A percentile compares a stretch with the other conserved stretches of the same genome.
Conservation (phyloP, 495 filamentous ascomycete species). For the Neurospora pannonica region DNA sequence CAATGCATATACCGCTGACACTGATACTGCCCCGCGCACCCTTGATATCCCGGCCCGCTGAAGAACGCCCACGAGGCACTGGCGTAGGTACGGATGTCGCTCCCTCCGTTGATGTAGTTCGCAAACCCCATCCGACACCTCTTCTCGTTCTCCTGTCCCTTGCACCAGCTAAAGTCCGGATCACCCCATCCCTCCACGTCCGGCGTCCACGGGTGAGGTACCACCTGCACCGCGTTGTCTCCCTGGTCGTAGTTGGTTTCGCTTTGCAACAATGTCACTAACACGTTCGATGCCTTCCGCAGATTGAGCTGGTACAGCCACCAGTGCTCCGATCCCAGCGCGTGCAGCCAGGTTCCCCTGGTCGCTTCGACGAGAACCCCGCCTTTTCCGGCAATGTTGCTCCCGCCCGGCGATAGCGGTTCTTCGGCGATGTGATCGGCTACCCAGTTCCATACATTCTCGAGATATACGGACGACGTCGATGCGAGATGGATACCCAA, state of each 20-base stretch:
- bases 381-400: constrained; percentile 29
- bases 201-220: constrained; percentile 41
- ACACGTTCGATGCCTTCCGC: constrained; percentile 60
- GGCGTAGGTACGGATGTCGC: constrained; percentile 46
- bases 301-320: constrained; percentile 70
- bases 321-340: constrained; percentile 65
- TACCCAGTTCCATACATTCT: constrained; percentile 66
- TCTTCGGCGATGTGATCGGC: constrained; percentile 66
- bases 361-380: constrained; percentile 50
- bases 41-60: constrained; percentile 32
- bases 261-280: constrained; percentile 71
- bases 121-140: constrained; percentile 34
- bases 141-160: constrained; percentile 8
- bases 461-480: constrained; percentile 48
- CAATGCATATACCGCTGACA: constrained; percentile 33
- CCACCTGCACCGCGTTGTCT: constrained; percentile 48
- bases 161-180: constrained; percentile 44
- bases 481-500: constrained; percentile 56
- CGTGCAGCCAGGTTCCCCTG: constrained; percentile 54
- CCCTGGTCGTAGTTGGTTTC: constrained; percentile 88
- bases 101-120: constrained; percentile 51
- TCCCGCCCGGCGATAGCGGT: constrained; percentile 27
- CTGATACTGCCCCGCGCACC: constrained; percentile 18
- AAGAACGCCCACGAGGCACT: constrained; percentile 66
- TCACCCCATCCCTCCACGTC: constrained; percentile 39